Evolutionary conservation across 177 flowering plant species (phyloP).

Genomic region (Vitis hybrid): DNA sequence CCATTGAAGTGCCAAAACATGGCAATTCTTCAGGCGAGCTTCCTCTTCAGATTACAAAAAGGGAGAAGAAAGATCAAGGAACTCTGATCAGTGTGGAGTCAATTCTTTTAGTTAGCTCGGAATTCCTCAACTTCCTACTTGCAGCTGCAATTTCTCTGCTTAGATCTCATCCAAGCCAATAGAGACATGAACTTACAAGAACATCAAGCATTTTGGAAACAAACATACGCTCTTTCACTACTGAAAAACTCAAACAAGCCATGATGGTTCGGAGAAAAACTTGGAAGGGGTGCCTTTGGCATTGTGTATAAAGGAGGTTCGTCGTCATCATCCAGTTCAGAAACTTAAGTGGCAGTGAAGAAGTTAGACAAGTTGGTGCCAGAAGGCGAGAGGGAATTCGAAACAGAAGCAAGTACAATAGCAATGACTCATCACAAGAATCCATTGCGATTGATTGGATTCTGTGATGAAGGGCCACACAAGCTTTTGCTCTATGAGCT

Average conservation of each 20-base stretch:
- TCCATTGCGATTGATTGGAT: background rate
- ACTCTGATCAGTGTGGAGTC: background rate
- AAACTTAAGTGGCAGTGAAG: slow-evolving; percentile 6
- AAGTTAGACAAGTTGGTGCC: background rate
- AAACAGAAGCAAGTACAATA: background rate
- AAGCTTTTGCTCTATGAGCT: slow-evolving; percentile 10
- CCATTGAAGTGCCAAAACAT: background rate
- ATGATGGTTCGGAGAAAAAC: background rate
- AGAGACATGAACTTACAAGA: background rate
- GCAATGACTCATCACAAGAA: slow-evolving; percentile 3
- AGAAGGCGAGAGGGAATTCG: slow-evolving; percentile 2
- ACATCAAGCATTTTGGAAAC: background rate
- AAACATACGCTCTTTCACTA: background rate
- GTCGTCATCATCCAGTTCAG: background rate
- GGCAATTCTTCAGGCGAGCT: background rate
- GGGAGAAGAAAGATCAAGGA: background rate
- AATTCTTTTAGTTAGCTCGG: background rate
- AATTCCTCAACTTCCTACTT: background rate
- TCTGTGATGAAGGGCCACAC: slow-evolving; percentile 5
- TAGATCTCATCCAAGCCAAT: background rate
- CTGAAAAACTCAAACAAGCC: background rate
- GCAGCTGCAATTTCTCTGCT: background rate
- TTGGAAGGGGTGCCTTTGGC: too few relatives aligned
- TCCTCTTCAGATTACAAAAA: background rate
- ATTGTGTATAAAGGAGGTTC: too few relatives aligned